Percentiles rank a stretch among this genome's conserved stretches.
Evolutionary conservation across 2,329 filamentous ascomycete genomes (phyloP).

Genomic region (Colletotrichum sp.): DNA sequence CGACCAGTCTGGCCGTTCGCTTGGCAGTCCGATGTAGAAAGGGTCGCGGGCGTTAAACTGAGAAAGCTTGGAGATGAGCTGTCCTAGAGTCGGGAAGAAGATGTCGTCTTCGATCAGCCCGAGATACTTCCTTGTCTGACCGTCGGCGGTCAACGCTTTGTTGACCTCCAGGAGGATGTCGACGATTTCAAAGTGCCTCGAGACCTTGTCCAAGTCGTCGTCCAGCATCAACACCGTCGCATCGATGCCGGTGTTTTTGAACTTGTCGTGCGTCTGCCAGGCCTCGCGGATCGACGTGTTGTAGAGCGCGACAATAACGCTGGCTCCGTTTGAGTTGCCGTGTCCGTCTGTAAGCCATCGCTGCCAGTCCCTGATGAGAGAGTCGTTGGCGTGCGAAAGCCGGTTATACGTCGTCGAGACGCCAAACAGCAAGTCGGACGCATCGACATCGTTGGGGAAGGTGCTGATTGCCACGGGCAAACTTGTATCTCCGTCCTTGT

Average conservation of each 20-base stretch:
- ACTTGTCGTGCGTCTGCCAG: slow-evolving; percentile 27
- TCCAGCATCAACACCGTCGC: slow-evolving; percentile 35
- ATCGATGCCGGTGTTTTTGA: slow-evolving; percentile 1
- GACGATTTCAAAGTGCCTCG: slow-evolving; percentile 43
- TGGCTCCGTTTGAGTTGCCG: slow-evolving; percentile 46
- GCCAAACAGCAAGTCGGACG: slow-evolving; percentile 37
- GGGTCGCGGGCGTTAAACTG: slow-evolving; percentile 31
- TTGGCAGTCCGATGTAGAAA: slow-evolving; percentile 48
- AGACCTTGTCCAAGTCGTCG: slow-evolving; percentile 33
- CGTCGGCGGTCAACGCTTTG: slow-evolving; percentile 37
- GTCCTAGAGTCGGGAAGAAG: slow-evolving; percentile 48
- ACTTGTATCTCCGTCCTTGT: not conserved
- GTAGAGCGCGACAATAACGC: slow-evolving; percentile 46
- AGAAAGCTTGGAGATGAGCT: slow-evolving; percentile 42
- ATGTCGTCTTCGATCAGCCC: slow-evolving; percentile 51
- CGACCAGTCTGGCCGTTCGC: slow-evolving; percentile 48
- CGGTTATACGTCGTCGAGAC: slow-evolving; percentile 45
- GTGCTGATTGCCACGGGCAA: slow-evolving; percentile 37
- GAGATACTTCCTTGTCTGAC: slow-evolving; percentile 44
- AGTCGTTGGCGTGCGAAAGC: slow-evolving; percentile 40
- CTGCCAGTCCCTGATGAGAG: slow-evolving; percentile 47
- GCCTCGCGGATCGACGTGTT: slow-evolving; percentile 38
- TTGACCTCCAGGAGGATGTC: slow-evolving; percentile 36
- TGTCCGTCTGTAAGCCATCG: slow-evolving; percentile 50
- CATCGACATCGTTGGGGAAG: slow-evolving; percentile 38